Evolutionary conservation across 2,329 filamentous ascomycete species (phyloP), one percentile per base, ranked within the genome.

Genomic region (Cladophialophora bantiana): DNA sequence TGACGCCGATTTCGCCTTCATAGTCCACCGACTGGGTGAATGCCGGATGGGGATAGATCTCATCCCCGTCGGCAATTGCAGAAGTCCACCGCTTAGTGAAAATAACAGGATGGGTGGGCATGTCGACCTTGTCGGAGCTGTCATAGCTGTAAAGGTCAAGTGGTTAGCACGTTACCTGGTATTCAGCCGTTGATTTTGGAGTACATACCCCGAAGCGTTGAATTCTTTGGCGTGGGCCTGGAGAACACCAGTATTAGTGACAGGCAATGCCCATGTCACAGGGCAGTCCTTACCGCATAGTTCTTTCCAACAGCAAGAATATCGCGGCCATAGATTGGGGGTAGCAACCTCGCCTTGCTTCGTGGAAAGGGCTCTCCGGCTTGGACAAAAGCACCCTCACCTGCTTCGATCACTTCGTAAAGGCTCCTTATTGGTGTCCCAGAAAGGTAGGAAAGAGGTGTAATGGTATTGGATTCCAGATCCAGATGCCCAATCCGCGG

Each of bases 151-250:
- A 32, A 31, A 15, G 12, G 5, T 10, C 50, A 56, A n/a, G n/a
- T 20, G 18, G 56, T 60, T 13, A 59, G 59, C 45, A 18, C 26
- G 1, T n/a, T n/a, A 10, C 18, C 7, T 42, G 32, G 5, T 12
- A 53, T 18, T 13, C 7, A 4, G 15, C 54, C 35, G 20, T 12
- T 7, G 18, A 7, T 15, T 6, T 26, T 7, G 12, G 1, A 36
- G 36, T 86, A 20, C 84, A 84, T 1, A 87, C 83, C 53, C 83
- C 80, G 1, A 87, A 78, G n/a, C 63, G 48, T 87, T 85, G 76
- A 88, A 87, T 67, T 87, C 85, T 61, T 81, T 83, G 1, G 85
- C 85, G 71, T 88, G 85, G 48, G 85, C 84, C 63, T 68, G 42
- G 13, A 34, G 26, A 38, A 36, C 6, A 58, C 34, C 48, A 58